These are phyloP conservation scores for Vachellia collinsii DNA, from an alignment of 306 rosid genomes.

Conservation along the genomic window DNA sequence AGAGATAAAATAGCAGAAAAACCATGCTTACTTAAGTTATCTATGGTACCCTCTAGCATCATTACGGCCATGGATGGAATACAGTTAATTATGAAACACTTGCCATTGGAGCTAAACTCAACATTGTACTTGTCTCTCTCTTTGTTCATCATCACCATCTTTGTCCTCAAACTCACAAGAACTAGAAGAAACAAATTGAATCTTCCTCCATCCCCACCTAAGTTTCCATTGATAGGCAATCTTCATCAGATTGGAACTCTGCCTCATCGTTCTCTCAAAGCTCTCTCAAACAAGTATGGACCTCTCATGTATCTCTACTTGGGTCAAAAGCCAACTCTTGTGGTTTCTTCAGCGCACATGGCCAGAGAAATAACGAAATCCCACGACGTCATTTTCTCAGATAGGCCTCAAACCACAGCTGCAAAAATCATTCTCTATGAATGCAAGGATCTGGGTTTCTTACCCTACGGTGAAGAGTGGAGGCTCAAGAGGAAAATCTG, in stretches of 20 bases:
- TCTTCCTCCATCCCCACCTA: slow-evolving; percentile 50
- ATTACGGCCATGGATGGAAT: not conserved
- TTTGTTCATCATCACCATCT: not conserved
- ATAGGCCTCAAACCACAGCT: too few relatives aligned
- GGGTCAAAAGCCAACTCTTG: too few relatives aligned
- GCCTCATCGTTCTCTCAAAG: slow-evolving; percentile 42
- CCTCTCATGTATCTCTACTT: slow-evolving; percentile 39
- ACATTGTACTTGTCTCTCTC: not conserved
- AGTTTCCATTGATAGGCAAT: slow-evolving; percentile 49
- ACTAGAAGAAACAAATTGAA: slow-evolving; percentile 7
- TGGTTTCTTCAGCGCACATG: too few relatives aligned
- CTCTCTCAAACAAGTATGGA: slow-evolving; percentile 21
- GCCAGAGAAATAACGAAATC: too few relatives aligned
- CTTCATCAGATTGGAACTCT: slow-evolving; percentile 50
- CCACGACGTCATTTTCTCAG: too few relatives aligned
- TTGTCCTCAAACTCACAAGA: not conserved
- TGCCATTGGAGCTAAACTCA: not conserved
- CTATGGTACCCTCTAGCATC: too few relatives aligned
- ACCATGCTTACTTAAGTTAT: too few relatives aligned
- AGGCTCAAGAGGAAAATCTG: too few relatives aligned
- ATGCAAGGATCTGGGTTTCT: too few relatives aligned
- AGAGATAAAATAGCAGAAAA: too few relatives aligned
- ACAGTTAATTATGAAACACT: not conserved
- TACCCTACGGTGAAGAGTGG: too few relatives aligned
- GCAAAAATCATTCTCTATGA: too few relatives aligned